Conservation (phyloP, 1,139 yeast species). For the Pneumocystis carinii region DNA sequence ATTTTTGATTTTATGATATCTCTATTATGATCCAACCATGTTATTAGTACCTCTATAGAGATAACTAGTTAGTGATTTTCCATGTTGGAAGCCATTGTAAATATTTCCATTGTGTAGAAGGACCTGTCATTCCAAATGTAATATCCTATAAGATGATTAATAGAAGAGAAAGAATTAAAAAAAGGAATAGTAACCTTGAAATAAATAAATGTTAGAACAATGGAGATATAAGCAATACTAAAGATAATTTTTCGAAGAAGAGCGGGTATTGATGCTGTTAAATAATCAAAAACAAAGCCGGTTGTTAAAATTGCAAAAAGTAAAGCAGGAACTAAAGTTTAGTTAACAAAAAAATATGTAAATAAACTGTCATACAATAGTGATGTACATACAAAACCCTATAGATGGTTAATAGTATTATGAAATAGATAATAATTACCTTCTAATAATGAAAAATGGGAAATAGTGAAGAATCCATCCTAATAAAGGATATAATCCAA, state of each 20-base stretch:
- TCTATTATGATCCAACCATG: background rate
- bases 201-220: conserved; percentile 53
- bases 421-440: conserved; percentile 24
- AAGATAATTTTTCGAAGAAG: conserved; percentile 25
- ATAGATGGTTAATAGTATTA: background rate
- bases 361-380: conserved; percentile 30
- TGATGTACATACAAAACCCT: conserved; percentile 87
- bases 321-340: conserved; percentile 53
- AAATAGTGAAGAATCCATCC: conserved; percentile 91
- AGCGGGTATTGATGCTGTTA: conserved; percentile 29
- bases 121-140: conserved; percentile 85
- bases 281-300: conserved; percentile 57
- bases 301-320: conserved; percentile 83
- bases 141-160: conserved; percentile 31
- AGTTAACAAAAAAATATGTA: background rate
- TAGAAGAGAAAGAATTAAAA: background rate
- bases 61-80: conserved; percentile 32
- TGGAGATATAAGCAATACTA: conserved; percentile 37
- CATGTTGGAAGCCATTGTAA: conserved; percentile 66
- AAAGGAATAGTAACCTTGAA: conserved; percentile 30
- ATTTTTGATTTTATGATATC: too few relatives aligned
- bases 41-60: background rate
- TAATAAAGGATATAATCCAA: conserved; percentile 76
- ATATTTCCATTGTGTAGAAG: conserved; percentile 48
- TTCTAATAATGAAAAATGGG: conserved; percentile 88